Evolutionary conservation across 2,329 filamentous ascomycete genomes (phyloP), one percentile per base, ranked within the genome.

Genomic region (Phoma sp.): DNA sequence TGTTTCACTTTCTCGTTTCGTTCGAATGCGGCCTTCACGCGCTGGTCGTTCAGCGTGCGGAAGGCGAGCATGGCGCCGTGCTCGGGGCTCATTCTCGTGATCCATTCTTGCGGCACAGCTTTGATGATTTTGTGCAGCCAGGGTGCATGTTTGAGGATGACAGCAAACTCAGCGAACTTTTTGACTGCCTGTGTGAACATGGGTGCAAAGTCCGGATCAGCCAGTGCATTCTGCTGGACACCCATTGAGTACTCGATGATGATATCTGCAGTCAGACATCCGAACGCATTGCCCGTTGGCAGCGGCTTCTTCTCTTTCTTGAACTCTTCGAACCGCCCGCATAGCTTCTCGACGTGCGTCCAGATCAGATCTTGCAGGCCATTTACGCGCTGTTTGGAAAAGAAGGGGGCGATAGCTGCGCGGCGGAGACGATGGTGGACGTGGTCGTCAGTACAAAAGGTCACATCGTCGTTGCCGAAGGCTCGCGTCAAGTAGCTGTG

Each of bases 221-320:
- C 37, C 3, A 49, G 30, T 6, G 47, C 47, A 4, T 42, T 34
- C 23, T 42, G 46, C n/a, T 49, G 15, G 15, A 25, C 4, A 3
- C 38, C 47, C 47, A 49, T 42, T 10, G 47, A 34, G 17, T 49
- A 49, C 14, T 49, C 37, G 38, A 49, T 42, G 17, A 49, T 49
- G 2, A 49, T 17, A 11, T 49, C 47, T n/a, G 47, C 47, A 2
- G 47, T 42, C 23, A 49, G 9, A 23, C 46, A 49, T 23, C 21
- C 47, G 10, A 36, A 49, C 7, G 38, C 38, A 14, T 33, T n/a
- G 1, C 37, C 14, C 1, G 14, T 26, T 5, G 47, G 38, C 14
- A 49, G 15, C 12, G 30, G 47, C n/a, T n/a, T n/a, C n/a, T n/a
- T n/a, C n/a, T 5, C 11, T 23, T 7, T 3, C 15, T 23, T 29